Percentiles rank a stretch among this genome's conserved stretches.
Evolutionary conservation across 805 yeast genomes (phyloP).

Genomic region (Kuraishia piskuri): DNA sequence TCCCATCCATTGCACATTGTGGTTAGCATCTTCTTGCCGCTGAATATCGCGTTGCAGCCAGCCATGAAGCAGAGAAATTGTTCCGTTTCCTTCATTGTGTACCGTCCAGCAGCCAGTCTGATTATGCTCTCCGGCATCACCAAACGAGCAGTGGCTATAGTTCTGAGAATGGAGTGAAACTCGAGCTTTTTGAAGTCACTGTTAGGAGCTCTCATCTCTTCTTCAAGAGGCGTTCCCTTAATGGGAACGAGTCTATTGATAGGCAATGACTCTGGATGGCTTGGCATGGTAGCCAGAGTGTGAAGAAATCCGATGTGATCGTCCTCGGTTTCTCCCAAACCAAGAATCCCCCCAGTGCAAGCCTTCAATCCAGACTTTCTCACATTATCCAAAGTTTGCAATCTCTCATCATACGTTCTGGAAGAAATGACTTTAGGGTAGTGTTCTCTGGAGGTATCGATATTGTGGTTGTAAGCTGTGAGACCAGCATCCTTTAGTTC

Average conservation of each 20-base stretch:
- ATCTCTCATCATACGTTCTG: slow-evolving; percentile 62
- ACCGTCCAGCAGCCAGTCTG: slow-evolving; percentile 74
- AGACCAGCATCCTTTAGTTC: slow-evolving; percentile 58
- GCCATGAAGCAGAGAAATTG: slow-evolving; percentile 70
- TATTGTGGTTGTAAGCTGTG: slow-evolving; percentile 76
- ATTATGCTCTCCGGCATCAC: slow-evolving; percentile 67
- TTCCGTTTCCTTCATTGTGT: slow-evolving; percentile 71
- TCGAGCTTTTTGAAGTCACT: slow-evolving; percentile 35
- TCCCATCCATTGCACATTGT: slow-evolving; percentile 84
- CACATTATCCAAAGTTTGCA: slow-evolving; percentile 57
- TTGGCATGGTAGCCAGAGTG: slow-evolving; percentile 57
- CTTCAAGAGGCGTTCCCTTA: slow-evolving; percentile 68
- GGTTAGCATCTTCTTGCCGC: slow-evolving; percentile 75
- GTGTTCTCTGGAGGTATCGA: slow-evolving; percentile 73
- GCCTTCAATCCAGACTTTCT: slow-evolving; percentile 56
- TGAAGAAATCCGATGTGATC: slow-evolving; percentile 64
- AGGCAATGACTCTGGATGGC: slow-evolving; percentile 81
- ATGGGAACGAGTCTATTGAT: slow-evolving; percentile 73
- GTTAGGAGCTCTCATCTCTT: slow-evolving; percentile 28
- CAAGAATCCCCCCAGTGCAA: slow-evolving; percentile 76
- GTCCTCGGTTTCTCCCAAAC: slow-evolving; percentile 65
- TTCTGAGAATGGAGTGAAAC: slow-evolving; percentile 57
- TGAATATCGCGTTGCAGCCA: slow-evolving; percentile 75
- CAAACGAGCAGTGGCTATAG: slow-evolving; percentile 69
- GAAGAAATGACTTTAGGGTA: slow-evolving; percentile 68